Conservation (phyloP, 257 asterid species). For the Coffea eugenioides region DNA sequence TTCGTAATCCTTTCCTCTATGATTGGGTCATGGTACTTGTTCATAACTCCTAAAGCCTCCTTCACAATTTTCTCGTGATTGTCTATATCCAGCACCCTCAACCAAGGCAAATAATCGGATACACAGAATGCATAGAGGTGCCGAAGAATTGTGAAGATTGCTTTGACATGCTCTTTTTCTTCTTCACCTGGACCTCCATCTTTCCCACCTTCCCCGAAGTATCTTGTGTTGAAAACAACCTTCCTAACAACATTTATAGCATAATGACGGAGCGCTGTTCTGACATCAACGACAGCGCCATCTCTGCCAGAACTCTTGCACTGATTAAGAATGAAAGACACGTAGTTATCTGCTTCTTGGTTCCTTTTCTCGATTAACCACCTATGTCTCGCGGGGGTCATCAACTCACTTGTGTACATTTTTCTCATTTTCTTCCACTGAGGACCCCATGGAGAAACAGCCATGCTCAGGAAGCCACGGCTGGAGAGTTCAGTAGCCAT, state of each 20-base stretch:
- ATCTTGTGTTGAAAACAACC: slow-evolving; percentile 7
- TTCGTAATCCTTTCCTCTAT: background rate
- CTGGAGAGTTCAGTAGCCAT: slow-evolving; percentile 7
- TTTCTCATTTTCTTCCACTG: slow-evolving; percentile 19
- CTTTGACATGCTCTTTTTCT: slow-evolving; percentile 25
- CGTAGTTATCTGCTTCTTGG: slow-evolving; percentile 10
- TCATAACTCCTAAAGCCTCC: background rate
- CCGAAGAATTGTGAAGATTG: background rate
- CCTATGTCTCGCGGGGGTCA: slow-evolving; percentile 3
- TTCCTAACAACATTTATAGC: slow-evolving; percentile 2
- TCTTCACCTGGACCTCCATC: slow-evolving; percentile 28
- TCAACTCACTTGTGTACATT: background rate
- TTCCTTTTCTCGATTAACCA: slow-evolving; percentile 1
- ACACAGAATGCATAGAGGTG: background rate
- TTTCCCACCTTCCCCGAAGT: background rate
- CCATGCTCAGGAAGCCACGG: slow-evolving; percentile 1
- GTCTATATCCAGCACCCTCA: background rate
- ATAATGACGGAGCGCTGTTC: background rate
- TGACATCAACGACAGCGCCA: background rate
- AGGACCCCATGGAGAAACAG: background rate
- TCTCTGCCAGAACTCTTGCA: background rate
- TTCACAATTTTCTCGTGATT: background rate
- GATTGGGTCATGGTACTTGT: slow-evolving; percentile 3
- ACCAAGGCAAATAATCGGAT: background rate
- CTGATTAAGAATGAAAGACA: background rate